Conservation (phyloP, 306 rosid genomes). For the Quercus berberidifolia region DNA sequence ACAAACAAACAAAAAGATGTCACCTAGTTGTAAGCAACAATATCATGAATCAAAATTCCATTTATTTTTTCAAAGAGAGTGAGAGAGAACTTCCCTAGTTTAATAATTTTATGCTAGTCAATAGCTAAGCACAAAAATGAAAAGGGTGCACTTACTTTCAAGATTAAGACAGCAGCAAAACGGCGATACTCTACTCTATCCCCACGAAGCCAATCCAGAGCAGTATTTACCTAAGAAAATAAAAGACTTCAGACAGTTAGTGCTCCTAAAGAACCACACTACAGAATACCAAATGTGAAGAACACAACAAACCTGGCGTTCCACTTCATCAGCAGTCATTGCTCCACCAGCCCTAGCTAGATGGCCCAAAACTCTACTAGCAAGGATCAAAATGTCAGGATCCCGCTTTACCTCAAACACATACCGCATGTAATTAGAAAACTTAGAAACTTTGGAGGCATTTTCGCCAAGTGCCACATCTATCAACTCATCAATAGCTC, state of each 20-base stretch:
- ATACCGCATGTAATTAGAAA: slow-evolving; percentile 74
- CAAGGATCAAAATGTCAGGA: slow-evolving; percentile 84
- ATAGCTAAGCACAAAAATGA: background rate
- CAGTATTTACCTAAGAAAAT: slow-evolving; percentile 63
- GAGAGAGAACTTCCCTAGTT: background rate
- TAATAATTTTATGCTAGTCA: background rate
- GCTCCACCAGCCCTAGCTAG: slow-evolving; percentile 97
- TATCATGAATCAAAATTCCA: background rate
- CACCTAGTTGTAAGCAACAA: background rate
- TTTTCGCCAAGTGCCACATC: slow-evolving; percentile 95
- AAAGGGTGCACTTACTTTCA: slow-evolving; percentile 64
- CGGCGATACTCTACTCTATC: slow-evolving; percentile 89
- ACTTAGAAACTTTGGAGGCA: slow-evolving; percentile 87
- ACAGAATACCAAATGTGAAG: background rate
- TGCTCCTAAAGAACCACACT: background rate
- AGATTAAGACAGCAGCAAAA: slow-evolving; percentile 88
- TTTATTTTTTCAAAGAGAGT: background rate
- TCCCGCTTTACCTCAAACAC: slow-evolving; percentile 88
- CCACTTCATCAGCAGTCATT: slow-evolving; percentile 97
- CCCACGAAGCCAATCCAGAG: slow-evolving; percentile 86
- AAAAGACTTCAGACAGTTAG: slow-evolving; percentile 16
- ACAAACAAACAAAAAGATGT: too few species aligned
- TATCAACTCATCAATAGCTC: slow-evolving; percentile 94
- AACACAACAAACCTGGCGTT: slow-evolving; percentile 67
- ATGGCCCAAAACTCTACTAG: slow-evolving; percentile 94